A percentile compares a stretch with the other conserved stretches of the same genome.
Conservation (phyloP, 495 filamentous ascomycete species). For the Aspergillus bridgeri region DNA sequence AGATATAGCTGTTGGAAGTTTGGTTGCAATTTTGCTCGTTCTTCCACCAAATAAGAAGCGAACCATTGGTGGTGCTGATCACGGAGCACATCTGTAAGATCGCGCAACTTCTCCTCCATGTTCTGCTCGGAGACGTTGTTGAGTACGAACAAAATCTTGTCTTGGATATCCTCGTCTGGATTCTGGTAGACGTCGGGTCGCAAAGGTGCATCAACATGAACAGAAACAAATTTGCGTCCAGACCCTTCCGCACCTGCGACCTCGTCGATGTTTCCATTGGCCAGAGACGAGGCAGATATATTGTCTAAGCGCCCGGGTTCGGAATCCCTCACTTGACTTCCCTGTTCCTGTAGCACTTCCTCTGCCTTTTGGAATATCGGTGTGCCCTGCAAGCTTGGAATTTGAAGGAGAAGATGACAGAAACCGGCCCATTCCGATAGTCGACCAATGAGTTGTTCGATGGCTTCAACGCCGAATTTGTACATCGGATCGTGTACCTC, state of each 20-base stretch:
- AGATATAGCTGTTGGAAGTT: slow-evolving; percentile 94
- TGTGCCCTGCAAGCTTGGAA: slow-evolving; percentile 77
- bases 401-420: slow-evolving; percentile 74
- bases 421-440: slow-evolving; percentile 92
- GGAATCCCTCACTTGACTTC: slow-evolving; percentile 31
- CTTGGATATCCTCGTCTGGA: slow-evolving; percentile 77
- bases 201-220: slow-evolving; percentile 68
- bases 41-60: slow-evolving; percentile 89
- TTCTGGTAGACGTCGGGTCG: slow-evolving; percentile 63
- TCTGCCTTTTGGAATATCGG: slow-evolving; percentile 79
- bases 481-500: slow-evolving; percentile 83
- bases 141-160: slow-evolving; percentile 90
- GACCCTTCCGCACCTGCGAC: slow-evolving; percentile 48
- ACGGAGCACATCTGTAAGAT: slow-evolving; percentile 72
- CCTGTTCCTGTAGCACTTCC: slow-evolving; percentile 68
- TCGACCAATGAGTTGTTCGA: slow-evolving; percentile 77
- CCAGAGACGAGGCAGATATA: slow-evolving; percentile 37
- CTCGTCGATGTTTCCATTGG: slow-evolving; percentile 68
- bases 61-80: slow-evolving; percentile 93
- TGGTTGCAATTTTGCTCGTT: slow-evolving; percentile 92
- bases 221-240: slow-evolving; percentile 62
- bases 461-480: slow-evolving; percentile 96
- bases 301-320: slow-evolving; percentile 37
- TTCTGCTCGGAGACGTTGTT: slow-evolving; percentile 95
- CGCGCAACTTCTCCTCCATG: slow-evolving; percentile 72